phyloP scores from a whole-genome alignment of 2,329 filamentous ascomycete species.

The Diaporthe destruens region DNA sequence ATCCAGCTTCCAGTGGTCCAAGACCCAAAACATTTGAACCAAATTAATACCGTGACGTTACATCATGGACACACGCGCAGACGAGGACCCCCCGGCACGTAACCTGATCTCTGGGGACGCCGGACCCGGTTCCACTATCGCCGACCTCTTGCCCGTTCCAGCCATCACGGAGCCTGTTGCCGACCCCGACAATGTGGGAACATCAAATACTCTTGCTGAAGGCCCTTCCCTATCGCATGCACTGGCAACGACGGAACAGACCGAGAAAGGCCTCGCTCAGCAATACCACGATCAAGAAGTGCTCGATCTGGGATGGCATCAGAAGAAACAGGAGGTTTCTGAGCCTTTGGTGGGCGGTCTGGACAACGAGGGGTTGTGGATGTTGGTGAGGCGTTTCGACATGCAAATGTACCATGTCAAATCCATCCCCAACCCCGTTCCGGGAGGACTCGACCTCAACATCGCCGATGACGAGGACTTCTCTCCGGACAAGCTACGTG shows the following conservation, averaged over 20 bases:
- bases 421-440: slow-evolving; percentile 68
- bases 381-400: slow-evolving; percentile 79
- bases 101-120: slow-evolving; percentile 43
- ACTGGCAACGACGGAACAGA: slow-evolving; percentile 57
- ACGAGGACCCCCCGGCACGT: slow-evolving; percentile 1
- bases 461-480: slow-evolving; percentile 87
- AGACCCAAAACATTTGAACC: too few species aligned
- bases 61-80: background rate
- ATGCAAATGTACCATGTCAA: slow-evolving; percentile 79
- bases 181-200: slow-evolving; percentile 46
- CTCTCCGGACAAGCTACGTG: slow-evolving; percentile 84
- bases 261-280: slow-evolving; percentile 61
- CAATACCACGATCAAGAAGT: slow-evolving; percentile 67
- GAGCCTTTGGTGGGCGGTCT: slow-evolving; percentile 75
- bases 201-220: slow-evolving; percentile 45
- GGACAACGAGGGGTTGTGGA: slow-evolving; percentile 79
- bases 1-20: background rate
- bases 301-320: slow-evolving; percentile 77
- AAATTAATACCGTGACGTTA: background rate
- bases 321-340: slow-evolving; percentile 66
- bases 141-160: slow-evolving; percentile 52
- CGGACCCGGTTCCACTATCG: slow-evolving; percentile 45
- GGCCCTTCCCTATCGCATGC: slow-evolving; percentile 57
- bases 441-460: slow-evolving; percentile 82
- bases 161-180: slow-evolving; percentile 49